Percentiles rank a stretch among this genome's conserved stretches.
phyloP scores from a whole-genome alignment of 352 stramenopile species.

The Pythium oligandrum region DNA sequence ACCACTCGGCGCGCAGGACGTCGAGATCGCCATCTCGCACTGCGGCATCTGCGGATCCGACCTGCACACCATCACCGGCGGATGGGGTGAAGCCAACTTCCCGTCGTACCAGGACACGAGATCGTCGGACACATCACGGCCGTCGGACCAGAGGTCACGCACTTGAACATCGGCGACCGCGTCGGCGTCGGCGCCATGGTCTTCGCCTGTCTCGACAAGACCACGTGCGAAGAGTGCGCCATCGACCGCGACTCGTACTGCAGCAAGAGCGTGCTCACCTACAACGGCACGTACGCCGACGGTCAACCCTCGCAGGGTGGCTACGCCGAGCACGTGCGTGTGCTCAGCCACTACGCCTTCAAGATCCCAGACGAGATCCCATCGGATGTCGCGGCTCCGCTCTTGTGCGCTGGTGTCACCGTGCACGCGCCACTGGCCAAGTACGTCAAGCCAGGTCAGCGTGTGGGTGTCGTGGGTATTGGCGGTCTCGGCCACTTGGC shows the following conservation, averaged over 20 bases:
- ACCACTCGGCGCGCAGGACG: constrained; percentile 13
- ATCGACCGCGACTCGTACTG: neutral
- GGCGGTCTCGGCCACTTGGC: neutral
- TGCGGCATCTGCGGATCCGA: constrained; percentile 29
- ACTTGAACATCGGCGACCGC: neutral
- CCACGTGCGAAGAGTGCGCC: neutral
- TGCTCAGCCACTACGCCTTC: neutral
- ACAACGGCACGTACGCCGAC: neutral
- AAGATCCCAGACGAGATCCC: neutral
- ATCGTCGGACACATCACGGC: neutral
- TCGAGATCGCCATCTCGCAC: constrained; percentile 25
- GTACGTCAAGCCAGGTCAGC: neutral
- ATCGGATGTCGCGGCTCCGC: neutral
- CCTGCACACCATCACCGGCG: neutral
- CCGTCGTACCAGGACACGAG: neutral
- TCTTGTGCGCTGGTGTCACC: neutral
- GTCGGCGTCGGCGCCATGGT: neutral
- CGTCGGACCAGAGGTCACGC: neutral
- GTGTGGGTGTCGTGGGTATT: neutral
- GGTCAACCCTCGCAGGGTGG: neutral
- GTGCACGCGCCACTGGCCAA: neutral
- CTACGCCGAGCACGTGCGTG: neutral
- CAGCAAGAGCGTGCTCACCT: neutral
- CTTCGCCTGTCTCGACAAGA: neutral
- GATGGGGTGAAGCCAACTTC: constrained; percentile 3